Evolutionary conservation across 2,329 filamentous ascomycete genomes (phyloP).

Genomic region (Nemania serpens): DNA sequence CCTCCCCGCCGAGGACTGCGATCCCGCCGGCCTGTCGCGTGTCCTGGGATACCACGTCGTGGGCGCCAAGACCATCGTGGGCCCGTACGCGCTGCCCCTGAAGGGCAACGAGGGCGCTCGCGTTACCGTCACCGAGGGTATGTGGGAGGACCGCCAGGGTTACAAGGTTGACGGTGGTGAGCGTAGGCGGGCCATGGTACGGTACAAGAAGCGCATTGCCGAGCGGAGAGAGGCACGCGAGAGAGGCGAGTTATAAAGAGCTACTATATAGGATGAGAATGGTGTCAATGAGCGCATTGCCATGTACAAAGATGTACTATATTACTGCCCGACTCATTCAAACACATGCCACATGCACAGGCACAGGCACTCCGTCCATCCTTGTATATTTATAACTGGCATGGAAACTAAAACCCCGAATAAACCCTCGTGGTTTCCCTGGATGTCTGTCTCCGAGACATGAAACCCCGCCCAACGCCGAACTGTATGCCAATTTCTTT

Average conservation of each 20-base stretch:
- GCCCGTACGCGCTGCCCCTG: slow-evolving; percentile 73
- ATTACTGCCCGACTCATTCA: slow-evolving; percentile 26
- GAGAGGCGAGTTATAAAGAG: slow-evolving; percentile 32
- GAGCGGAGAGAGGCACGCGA: slow-evolving; percentile 72
- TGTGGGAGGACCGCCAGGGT: slow-evolving; percentile 89
- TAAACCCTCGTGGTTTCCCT: not conserved
- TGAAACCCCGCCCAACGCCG: slow-evolving; percentile 30
- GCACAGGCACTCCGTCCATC: not conserved
- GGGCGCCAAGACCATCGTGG: slow-evolving; percentile 71
- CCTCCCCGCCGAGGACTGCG: slow-evolving; percentile 44
- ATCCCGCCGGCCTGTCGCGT: slow-evolving; percentile 51
- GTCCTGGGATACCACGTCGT: slow-evolving; percentile 70
- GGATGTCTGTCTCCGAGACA: not conserved
- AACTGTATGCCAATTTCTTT: slow-evolving; percentile 16
- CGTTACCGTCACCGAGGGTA: slow-evolving; percentile 77
- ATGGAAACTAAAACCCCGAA: not conserved
- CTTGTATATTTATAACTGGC: not conserved
- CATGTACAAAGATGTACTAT: slow-evolving; percentile 36
- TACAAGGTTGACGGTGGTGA: slow-evolving; percentile 97
- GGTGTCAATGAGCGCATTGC: not conserved
- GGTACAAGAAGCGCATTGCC: slow-evolving; percentile 81
- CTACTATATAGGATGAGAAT: not conserved
- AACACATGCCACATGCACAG: slow-evolving; percentile 4
- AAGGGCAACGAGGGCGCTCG: slow-evolving; percentile 67
- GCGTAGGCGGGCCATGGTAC: slow-evolving; percentile 81